Evolutionary conservation across 495 filamentous ascomycete genomes (phyloP).

Genomic region (Neurospora tetrasperma): DNA sequence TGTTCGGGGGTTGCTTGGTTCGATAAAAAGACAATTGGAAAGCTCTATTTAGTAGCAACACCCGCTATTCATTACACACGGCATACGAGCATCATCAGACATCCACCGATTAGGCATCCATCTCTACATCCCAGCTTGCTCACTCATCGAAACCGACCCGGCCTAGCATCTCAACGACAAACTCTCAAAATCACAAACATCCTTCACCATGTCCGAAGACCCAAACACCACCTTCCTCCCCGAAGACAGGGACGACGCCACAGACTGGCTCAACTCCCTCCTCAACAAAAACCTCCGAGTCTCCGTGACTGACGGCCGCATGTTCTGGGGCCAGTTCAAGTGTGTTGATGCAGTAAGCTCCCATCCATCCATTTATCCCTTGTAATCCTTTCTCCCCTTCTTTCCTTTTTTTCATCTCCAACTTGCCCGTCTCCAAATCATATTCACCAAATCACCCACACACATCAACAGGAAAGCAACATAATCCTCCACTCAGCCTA

Average conservation of each 20-base stretch:
- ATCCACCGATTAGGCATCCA: not conserved
- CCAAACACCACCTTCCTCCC: not conserved
- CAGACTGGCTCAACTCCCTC: conserved; percentile 38
- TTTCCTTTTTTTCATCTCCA: no score
- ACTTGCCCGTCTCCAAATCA: no score
- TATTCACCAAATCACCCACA: no score
- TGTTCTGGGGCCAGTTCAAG: conserved; percentile 86
- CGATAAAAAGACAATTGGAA: no score
- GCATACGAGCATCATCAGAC: not conserved
- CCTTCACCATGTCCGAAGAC: conserved; percentile 3
- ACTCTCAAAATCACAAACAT: no score
- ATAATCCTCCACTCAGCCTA: conserved; percentile 74
- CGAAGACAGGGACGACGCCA: conserved; percentile 24
- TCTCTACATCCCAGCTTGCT: not conserved
- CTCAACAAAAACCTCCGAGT: conserved; percentile 65
- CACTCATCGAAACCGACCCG: conserved; percentile 1
- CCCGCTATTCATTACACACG: not conserved
- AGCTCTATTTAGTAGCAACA: not conserved
- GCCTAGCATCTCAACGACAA: not conserved
- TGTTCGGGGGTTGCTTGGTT: no score
- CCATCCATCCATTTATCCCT: conserved; percentile 3
- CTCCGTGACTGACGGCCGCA: conserved; percentile 70
- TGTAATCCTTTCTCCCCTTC: no score
- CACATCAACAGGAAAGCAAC: conserved; percentile 41
- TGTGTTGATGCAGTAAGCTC: conserved; percentile 74